A percentile compares a stretch with the other conserved stretches of the same genome.
Evolutionary conservation across 306 rosid genomes (phyloP).

Genomic region (Prunus salicina): DNA sequence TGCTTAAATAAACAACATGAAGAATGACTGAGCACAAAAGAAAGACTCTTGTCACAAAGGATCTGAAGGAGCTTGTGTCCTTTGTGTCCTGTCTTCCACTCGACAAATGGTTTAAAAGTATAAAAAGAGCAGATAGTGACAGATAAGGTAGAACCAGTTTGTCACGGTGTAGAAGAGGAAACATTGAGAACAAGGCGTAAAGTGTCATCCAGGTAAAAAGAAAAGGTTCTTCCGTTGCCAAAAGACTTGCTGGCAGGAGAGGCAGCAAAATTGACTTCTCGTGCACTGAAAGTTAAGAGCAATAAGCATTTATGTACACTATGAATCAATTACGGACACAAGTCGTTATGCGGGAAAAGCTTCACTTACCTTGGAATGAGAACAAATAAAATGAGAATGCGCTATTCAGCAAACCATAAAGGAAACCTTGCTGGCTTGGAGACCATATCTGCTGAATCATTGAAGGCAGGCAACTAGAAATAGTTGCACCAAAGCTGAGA

Average conservation of each 20-base stretch:
- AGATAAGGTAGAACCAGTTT: constrained; percentile 60
- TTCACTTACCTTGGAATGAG: constrained; percentile 81
- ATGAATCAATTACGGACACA: not conserved
- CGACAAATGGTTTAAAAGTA: constrained; percentile 43
- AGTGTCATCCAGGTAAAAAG: constrained; percentile 51
- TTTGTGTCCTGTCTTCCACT: constrained; percentile 23
- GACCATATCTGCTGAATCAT: constrained; percentile 78
- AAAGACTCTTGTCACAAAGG: constrained; percentile 23
- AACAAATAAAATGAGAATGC: constrained; percentile 82
- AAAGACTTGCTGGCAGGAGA: constrained; percentile 80
- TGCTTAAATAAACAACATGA: constrained; percentile 66
- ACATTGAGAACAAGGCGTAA: constrained; percentile 73
- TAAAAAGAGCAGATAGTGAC: constrained; percentile 49
- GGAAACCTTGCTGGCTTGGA: constrained; percentile 78
- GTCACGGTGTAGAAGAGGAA: constrained; percentile 76
- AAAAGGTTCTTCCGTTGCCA: constrained; percentile 79
- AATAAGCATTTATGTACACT: not conserved
- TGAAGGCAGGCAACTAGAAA: constrained; percentile 75
- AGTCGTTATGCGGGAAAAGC: not conserved
- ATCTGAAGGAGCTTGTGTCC: constrained; percentile 27
- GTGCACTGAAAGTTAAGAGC: constrained; percentile 54
- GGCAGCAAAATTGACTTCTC: constrained; percentile 92
- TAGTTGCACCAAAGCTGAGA: constrained; percentile 65
- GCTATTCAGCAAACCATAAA: constrained; percentile 74
- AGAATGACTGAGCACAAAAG: constrained; percentile 46